Evolutionary conservation across 371 early-diverging fungal genomes (phyloP).

Genomic region (Thermomucor indicae-seudaticae): DNA sequence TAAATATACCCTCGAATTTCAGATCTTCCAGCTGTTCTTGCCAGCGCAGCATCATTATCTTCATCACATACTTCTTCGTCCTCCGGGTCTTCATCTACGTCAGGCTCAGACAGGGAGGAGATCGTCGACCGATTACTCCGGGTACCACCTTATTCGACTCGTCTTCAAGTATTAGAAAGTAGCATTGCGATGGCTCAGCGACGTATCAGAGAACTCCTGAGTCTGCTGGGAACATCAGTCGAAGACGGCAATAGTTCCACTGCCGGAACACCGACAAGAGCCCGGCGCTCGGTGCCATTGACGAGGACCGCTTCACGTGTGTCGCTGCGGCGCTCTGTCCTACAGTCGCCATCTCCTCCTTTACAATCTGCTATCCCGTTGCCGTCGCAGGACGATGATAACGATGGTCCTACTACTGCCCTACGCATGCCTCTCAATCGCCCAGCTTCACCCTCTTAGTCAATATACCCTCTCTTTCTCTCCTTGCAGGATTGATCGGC

Average conservation of each 20-base stretch:
- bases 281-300: neutral
- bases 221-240: slow-evolving; percentile 11
- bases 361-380: too few species aligned
- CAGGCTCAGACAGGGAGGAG: slow-evolving; percentile 5
- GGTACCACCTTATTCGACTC: slow-evolving; percentile 30
- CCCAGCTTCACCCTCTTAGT: too few species aligned
- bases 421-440: too few species aligned
- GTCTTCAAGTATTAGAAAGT: slow-evolving; percentile 20
- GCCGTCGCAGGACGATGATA: too few species aligned
- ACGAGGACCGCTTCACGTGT: neutral
- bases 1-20: neutral
- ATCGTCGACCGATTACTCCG: slow-evolving; percentile 27
- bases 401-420: too few species aligned
- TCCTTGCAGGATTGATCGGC: too few species aligned
- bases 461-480: too few species aligned
- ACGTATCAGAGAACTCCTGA: slow-evolving; percentile 31
- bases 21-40: slow-evolving; percentile 27
- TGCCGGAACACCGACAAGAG: neutral
- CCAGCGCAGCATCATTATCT: slow-evolving; percentile 9
- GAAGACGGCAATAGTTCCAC: neutral
- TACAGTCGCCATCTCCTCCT: neutral
- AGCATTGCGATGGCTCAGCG: slow-evolving; percentile 30
- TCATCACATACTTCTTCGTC: neutral
- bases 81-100: slow-evolving; percentile 2
- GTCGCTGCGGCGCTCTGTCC: neutral